phyloP scores from a whole-genome alignment of 139 green algal genomes.

The Ulvella scutata region DNA sequence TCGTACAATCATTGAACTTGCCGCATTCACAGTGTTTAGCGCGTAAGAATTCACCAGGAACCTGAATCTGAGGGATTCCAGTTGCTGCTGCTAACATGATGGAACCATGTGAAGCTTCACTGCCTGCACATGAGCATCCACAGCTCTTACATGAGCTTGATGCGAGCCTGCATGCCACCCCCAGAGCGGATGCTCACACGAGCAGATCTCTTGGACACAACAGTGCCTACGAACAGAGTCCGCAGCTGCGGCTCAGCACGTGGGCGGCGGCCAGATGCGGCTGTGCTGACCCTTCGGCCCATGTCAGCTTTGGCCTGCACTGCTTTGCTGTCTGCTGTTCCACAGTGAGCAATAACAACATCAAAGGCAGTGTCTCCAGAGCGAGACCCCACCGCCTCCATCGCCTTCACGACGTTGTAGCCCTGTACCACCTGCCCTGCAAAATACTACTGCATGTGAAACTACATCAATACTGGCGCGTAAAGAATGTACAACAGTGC shows the following conservation, averaged over 20 bases:
- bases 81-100: too few relatives aligned
- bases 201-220: neutral
- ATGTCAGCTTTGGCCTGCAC: too few relatives aligned
- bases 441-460: too few relatives aligned
- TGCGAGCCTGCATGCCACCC: neutral
- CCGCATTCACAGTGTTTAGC: too few relatives aligned
- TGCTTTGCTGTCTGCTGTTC: slow-evolving; percentile 11
- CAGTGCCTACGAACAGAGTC: neutral
- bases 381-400: slow-evolving; percentile 54
- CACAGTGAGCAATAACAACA: slow-evolving; percentile 45
- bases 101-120: too few relatives aligned
- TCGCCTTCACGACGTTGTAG: slow-evolving; percentile 59
- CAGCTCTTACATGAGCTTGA: neutral
- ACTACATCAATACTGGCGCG: neutral
- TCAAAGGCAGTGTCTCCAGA: slow-evolving; percentile 42
- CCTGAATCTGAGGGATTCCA: too few relatives aligned
- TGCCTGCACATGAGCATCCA: neutral
- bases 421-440: slow-evolving; percentile 36
- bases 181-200: neutral
- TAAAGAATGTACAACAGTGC: neutral
- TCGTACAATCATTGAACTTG: too few relatives aligned
- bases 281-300: neutral
- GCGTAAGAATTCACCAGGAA: too few relatives aligned
- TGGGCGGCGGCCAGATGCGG: neutral
- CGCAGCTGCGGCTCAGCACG: neutral